Evolutionary conservation across 2,329 filamentous ascomycete genomes (phyloP).

Genomic region (Stagonosporopsis rhizophila): DNA sequence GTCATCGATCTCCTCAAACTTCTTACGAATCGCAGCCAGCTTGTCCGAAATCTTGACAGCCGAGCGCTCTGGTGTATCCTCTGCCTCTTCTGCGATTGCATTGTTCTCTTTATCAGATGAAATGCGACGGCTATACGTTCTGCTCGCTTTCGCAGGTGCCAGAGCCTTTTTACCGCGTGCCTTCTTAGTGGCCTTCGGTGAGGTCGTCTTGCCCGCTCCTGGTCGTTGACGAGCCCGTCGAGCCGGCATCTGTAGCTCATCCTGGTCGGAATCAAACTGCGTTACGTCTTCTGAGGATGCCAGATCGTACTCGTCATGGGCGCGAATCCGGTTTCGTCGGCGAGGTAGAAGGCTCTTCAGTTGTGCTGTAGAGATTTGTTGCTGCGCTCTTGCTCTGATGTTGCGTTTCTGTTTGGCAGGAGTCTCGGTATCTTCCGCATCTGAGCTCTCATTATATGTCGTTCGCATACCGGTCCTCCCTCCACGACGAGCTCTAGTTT

Average conservation of each 20-base stretch:
- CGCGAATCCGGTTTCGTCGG: constrained; percentile 41
- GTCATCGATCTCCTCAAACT: constrained; percentile 58
- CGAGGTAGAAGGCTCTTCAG: constrained; percentile 56
- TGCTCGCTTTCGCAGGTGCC: constrained; percentile 27
- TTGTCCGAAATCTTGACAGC: constrained; percentile 39
- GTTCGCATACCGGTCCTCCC: constrained; percentile 25
- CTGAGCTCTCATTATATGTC: constrained; percentile 32
- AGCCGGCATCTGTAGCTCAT: constrained; percentile 49
- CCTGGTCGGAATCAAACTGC: constrained; percentile 49
- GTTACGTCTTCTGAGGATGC: constrained; percentile 46
- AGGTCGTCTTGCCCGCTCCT: constrained; percentile 25
- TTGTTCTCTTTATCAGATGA: constrained; percentile 56
- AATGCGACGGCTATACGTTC: constrained; percentile 44
- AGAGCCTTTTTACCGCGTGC: constrained; percentile 33
- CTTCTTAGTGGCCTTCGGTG: constrained; percentile 39
- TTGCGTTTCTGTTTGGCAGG: constrained; percentile 28
- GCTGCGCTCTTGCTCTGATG: constrained; percentile 36
- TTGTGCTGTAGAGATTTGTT: constrained; percentile 52
- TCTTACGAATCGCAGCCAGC: constrained; percentile 54
- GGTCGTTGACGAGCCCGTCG: constrained; percentile 29
- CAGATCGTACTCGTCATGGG: constrained; percentile 52
- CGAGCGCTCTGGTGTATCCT: constrained; percentile 38
- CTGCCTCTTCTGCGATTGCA: constrained; percentile 29
- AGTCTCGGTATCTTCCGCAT: constrained; percentile 33
- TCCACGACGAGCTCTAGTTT: constrained; percentile 27